Evolutionary conservation across 2,329 filamentous ascomycete species (phyloP).

Genomic region (Ceratocystis harringtonii): DNA sequence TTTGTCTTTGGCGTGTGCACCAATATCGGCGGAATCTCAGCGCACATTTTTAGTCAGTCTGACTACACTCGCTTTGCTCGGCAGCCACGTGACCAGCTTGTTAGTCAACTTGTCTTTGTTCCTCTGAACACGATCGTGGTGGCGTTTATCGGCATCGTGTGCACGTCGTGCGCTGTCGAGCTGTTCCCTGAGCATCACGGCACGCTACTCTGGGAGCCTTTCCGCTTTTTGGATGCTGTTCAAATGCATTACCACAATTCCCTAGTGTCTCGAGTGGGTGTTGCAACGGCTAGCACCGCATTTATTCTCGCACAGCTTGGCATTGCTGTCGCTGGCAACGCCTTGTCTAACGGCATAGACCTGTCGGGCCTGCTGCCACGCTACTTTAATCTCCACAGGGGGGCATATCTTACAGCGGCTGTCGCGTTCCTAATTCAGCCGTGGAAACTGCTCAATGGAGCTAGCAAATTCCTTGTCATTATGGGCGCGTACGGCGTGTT

Average conservation of each 20-base stretch:
- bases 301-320: slow-evolving; percentile 32
- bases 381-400: slow-evolving; percentile 17
- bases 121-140: slow-evolving; percentile 25
- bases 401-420: slow-evolving; percentile 11
- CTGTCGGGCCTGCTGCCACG: slow-evolving; percentile 14
- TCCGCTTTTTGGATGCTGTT: slow-evolving; percentile 34
- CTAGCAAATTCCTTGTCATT: slow-evolving; percentile 23
- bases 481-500: slow-evolving; percentile 25
- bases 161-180: slow-evolving; percentile 29
- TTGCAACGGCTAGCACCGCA: slow-evolving; percentile 21
- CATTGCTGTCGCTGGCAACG: slow-evolving; percentile 17
- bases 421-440: slow-evolving; percentile 15
- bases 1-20: slow-evolving; percentile 24
- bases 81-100: slow-evolving; percentile 19
- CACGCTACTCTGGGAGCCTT: slow-evolving; percentile 28
- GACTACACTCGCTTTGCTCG: slow-evolving; percentile 23
- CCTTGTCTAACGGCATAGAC: slow-evolving; percentile 17
- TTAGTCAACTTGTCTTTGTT: slow-evolving; percentile 29
- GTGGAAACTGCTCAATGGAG: slow-evolving; percentile 25
- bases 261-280: slow-evolving; percentile 19
- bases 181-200: slow-evolving; percentile 30
- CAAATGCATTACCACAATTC: slow-evolving; percentile 24
- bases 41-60: slow-evolving; percentile 23
- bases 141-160: slow-evolving; percentile 25
- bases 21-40: slow-evolving; percentile 22